Conservation (phyloP, 306 rosid genomes). For the Alnus rubra region DNA sequence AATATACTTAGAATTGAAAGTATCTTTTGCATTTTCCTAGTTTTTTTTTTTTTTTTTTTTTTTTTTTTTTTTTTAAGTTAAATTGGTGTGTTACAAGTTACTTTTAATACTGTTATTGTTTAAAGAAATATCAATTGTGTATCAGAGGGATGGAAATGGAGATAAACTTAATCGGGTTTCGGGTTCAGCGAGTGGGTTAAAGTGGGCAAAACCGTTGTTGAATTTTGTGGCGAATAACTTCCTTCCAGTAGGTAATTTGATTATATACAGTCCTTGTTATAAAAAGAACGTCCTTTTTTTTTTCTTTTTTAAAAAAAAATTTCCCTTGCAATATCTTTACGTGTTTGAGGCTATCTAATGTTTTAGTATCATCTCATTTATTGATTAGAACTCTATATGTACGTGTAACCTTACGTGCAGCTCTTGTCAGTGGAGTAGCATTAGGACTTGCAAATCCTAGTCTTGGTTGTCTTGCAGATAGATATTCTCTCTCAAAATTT, state of each 20-base stretch:
- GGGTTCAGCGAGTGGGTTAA: conserved; percentile 32
- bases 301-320: neutral
- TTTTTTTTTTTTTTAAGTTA: neutral
- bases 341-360: neutral
- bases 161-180: conserved; percentile 21
- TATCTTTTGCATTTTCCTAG: neutral
- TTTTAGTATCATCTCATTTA: neutral
- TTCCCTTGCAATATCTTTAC: neutral
- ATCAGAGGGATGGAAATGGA: conserved; percentile 62
- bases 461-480: conserved; percentile 78
- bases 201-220: conserved; percentile 56
- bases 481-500: conserved; percentile 69
- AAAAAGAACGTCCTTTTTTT: neutral
- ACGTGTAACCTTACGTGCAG: conserved; percentile 41
- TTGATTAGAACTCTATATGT: conserved; percentile 25
- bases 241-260: conserved; percentile 68
- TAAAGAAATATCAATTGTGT: conserved; percentile 7
- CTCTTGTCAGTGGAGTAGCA: conserved; percentile 60
- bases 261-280: neutral
- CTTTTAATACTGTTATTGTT: neutral
- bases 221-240: conserved; percentile 60
- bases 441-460: conserved; percentile 69
- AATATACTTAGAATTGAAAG: neutral
- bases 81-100: neutral
- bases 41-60: neutral